Percentiles rank a stretch among this genome's conserved stretches.
Evolutionary conservation across 352 stramenopile genomes (phyloP).

Genomic region (Pythium oligandrum): DNA sequence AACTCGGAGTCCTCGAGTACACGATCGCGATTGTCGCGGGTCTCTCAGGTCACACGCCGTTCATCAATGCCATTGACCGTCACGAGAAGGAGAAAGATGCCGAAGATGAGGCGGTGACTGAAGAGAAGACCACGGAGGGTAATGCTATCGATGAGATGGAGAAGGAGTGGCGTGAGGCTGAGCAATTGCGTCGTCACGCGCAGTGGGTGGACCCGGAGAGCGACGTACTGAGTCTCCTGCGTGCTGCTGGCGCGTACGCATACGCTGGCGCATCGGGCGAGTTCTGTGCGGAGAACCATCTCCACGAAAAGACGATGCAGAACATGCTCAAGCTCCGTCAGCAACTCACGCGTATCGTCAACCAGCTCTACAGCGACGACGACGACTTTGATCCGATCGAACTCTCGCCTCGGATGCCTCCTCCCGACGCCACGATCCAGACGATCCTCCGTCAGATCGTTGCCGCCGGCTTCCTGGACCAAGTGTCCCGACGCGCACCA

Average conservation of each 20-base stretch:
- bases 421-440: conserved; percentile 56
- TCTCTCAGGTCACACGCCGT: conserved; percentile 70
- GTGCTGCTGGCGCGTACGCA: conserved; percentile 72
- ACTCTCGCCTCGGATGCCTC: conserved; percentile 62
- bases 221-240: conserved; percentile 73
- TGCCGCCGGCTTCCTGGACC: conserved; percentile 72
- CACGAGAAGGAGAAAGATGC: conserved; percentile 37
- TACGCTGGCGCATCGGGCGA: conserved; percentile 51
- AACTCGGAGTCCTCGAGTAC: conserved; percentile 70
- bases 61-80: conserved; percentile 58
- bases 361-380: conserved; percentile 50
- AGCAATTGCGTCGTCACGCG: conserved; percentile 60
- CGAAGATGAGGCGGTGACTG: conserved; percentile 12
- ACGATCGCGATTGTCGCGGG: conserved; percentile 77
- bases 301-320: conserved; percentile 87
- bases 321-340: conserved; percentile 84
- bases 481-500: conserved; percentile 72
- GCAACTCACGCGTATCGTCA: conserved; percentile 81
- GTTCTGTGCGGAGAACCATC: conserved; percentile 72
- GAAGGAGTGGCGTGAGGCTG: conserved; percentile 66
- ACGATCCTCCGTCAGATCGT: conserved; percentile 69
- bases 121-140: conserved; percentile 15
- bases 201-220: conserved; percentile 83
- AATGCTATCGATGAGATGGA: conserved; percentile 51
- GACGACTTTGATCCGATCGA: conserved; percentile 32